phyloP scores from a whole-genome alignment of 345 rosid species.

The Cardiospermum halicacabum region DNA sequence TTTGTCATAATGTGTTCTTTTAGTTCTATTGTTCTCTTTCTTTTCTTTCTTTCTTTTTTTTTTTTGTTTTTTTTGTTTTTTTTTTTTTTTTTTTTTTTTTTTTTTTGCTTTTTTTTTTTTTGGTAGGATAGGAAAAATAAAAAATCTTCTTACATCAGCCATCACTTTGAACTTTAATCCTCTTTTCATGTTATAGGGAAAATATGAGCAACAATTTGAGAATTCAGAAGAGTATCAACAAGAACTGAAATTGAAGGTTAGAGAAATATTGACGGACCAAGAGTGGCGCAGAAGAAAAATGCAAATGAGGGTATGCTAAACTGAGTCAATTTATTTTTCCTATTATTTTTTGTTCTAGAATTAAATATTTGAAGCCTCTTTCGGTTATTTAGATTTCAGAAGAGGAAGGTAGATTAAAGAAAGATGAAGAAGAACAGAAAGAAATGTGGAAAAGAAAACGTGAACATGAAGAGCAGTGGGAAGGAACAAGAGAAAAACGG shows the following conservation, averaged over 20 bases:
- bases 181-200: slow-evolving; percentile 50
- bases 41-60: too few relatives aligned
- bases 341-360: not conserved
- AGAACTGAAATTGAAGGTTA: slow-evolving; percentile 81
- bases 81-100: too few relatives aligned
- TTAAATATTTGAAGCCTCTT: not conserved
- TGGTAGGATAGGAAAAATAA: too few relatives aligned
- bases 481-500: slow-evolving; percentile 94
- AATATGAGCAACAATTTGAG: slow-evolving; percentile 74
- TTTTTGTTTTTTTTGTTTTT: too few relatives aligned
- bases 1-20: too few relatives aligned
- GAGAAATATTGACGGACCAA: slow-evolving; percentile 89
- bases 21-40: too few relatives aligned
- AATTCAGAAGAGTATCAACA: slow-evolving; percentile 68
- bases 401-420: slow-evolving; percentile 97
- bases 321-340: slow-evolving; percentile 14
- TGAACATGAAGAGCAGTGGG: slow-evolving; percentile 99
- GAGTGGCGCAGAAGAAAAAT: slow-evolving; percentile 98
- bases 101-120: not conserved
- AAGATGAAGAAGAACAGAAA: slow-evolving; percentile 95
- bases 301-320: slow-evolving; percentile 80
- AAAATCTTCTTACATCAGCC: not conserved
- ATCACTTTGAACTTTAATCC: not conserved
- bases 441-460: slow-evolving; percentile 98
- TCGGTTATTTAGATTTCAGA: slow-evolving; percentile 72